Percentiles rank a stretch among this genome's conserved stretches.
Conservation (phyloP, 1,139 yeast species). For the Yamadazyma siamensis region DNA sequence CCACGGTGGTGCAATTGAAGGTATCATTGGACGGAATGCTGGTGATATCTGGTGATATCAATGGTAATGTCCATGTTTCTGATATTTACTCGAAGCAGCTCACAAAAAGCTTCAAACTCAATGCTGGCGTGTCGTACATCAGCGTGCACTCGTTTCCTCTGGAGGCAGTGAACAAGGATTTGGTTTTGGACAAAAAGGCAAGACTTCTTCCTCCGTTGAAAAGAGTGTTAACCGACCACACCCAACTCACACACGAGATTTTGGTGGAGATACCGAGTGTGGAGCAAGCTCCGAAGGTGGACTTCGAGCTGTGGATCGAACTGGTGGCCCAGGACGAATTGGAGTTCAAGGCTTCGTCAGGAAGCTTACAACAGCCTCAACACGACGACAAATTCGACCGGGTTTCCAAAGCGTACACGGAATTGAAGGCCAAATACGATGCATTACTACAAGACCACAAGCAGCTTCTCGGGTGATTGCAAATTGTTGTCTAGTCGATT, state of each 20-base stretch:
- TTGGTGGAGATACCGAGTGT: constrained; percentile 35
- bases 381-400: constrained; percentile 35
- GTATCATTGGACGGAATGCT: constrained; percentile 76
- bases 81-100: constrained; percentile 81
- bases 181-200: constrained; percentile 34
- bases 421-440: constrained; percentile 59
- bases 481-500: too few relatives aligned
- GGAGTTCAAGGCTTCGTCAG: constrained; percentile 35
- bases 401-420: constrained; percentile 56
- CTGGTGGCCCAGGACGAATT: constrained; percentile 49
- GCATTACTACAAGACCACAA: constrained; percentile 54
- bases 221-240: constrained; percentile 48
- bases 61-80: constrained; percentile 64
- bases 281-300: neutral
- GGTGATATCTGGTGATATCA: constrained; percentile 69
- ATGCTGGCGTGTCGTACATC: constrained; percentile 33
- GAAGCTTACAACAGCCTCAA: constrained; percentile 1
- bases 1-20: constrained; percentile 47
- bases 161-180: constrained; percentile 9
- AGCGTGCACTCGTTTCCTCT: constrained; percentile 18
- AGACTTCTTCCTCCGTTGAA: constrained; percentile 54
- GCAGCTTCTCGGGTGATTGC: constrained; percentile 22
- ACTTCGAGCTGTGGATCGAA: constrained; percentile 41
- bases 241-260: constrained; percentile 49
- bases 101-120: constrained; percentile 57